phyloP scores from a whole-genome alignment of 2,329 filamentous ascomycete species.

The Arthrinium phaeospermum region DNA sequence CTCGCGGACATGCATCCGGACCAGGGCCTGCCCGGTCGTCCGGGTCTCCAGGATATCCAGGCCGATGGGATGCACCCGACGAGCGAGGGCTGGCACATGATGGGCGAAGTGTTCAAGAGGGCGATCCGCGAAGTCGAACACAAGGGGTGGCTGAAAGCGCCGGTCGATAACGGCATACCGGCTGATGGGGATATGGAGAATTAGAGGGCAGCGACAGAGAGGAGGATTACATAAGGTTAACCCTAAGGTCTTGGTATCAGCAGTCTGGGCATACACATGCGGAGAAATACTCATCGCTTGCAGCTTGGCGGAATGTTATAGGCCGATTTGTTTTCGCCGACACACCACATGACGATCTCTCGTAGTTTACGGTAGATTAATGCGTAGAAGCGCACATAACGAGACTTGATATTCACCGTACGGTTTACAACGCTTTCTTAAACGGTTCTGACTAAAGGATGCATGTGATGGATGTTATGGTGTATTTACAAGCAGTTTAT shows the following conservation, averaged over 20 bases:
- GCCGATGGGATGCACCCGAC: conserved; percentile 32
- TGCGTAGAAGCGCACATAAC: neutral
- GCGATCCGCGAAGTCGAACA: conserved; percentile 28
- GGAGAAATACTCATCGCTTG: neutral
- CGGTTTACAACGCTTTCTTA: neutral
- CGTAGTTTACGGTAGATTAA: neutral
- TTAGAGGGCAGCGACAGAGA: neutral
- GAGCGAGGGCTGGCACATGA: conserved; percentile 29
- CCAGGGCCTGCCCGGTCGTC: conserved; percentile 34
- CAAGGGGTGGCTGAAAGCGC: conserved; percentile 27
- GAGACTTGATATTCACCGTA: neutral
- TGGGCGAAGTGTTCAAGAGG: conserved; percentile 29
- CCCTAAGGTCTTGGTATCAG: neutral
- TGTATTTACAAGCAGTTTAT: neutral
- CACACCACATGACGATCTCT: neutral
- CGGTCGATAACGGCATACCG: conserved; percentile 28
- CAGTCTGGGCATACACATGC: neutral
- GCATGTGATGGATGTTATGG: neutral
- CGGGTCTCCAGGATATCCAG: conserved; percentile 29
- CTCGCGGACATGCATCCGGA: conserved; percentile 37
- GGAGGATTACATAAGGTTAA: neutral
- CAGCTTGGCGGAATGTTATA: neutral
- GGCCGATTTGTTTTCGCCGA: neutral
- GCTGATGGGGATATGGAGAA: conserved; percentile 28
- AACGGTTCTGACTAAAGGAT: neutral